phyloP scores from a whole-genome alignment of 805 yeast species.

The Suhomyces faveliae region DNA sequence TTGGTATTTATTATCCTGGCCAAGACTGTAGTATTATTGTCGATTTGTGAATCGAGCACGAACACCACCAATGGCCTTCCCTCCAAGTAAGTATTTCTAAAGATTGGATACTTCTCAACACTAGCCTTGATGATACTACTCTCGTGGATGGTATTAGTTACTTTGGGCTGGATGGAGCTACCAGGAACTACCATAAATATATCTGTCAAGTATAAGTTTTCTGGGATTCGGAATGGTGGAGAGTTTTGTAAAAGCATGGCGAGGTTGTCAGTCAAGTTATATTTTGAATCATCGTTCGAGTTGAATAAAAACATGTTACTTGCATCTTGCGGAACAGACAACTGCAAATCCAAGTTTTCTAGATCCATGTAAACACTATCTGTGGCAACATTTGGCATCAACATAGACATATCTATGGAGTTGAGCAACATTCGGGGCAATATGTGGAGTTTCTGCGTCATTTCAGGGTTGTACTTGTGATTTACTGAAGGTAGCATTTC shows the following conservation, averaged over 20 bases:
- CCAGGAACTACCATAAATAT: slow-evolving; percentile 40
- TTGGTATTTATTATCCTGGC: slow-evolving; percentile 18
- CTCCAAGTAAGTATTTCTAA: slow-evolving; percentile 23
- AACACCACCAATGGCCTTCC: slow-evolving; percentile 39
- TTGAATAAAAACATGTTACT: slow-evolving; percentile 41
- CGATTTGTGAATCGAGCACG: slow-evolving; percentile 21
- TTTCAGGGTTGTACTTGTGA: neutral
- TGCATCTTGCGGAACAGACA: slow-evolving; percentile 31
- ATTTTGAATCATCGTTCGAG: slow-evolving; percentile 18
- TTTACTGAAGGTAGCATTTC: neutral
- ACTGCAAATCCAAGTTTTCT: slow-evolving; percentile 5
- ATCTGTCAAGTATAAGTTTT: slow-evolving; percentile 33
- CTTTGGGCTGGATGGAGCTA: slow-evolving; percentile 9
- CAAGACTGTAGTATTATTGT: neutral
- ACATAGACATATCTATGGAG: neutral
- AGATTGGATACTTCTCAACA: slow-evolving; percentile 20
- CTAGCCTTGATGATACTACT: slow-evolving; percentile 12
- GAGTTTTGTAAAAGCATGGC: slow-evolving; percentile 26
- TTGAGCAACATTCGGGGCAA: neutral
- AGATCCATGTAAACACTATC: neutral
- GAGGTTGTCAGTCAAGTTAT: slow-evolving; percentile 13
- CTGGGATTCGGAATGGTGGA: slow-evolving; percentile 41
- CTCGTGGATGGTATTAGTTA: slow-evolving; percentile 11
- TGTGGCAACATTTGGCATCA: neutral
- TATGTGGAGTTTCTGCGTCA: neutral